Base-by-base conservation (phyloP, 257 asterid genomes). In the Agastache rugosa region DNA sequence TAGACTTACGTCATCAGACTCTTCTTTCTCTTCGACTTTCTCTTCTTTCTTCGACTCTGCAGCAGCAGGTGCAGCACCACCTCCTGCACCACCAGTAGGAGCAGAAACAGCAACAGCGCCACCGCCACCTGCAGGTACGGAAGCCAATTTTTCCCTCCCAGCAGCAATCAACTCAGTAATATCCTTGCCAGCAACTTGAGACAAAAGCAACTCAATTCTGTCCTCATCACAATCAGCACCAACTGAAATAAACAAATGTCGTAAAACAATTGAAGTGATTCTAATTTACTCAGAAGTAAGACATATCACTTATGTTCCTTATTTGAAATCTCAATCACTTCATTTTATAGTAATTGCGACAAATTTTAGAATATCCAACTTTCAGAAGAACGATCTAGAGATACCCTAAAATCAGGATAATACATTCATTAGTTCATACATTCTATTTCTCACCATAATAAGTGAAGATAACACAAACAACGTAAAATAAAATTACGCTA, bases 81-180 rank as follows among this genome's bases (percentile, higher is more conserved):
- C 84, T 6, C 53, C 78, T 23, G 63, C 79, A 51, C 77, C 85
- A 23, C 78, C 84, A 8, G 69, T 44, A 6, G 89, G 66, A 25
- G 87, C 87, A 35, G 83, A 83, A 44, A 71, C 76, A 2, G 77
- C 86, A 42, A 60, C 86, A 0, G 72, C 89, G 54, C 91, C 89
- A 54, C 91, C 88, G 8, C 88, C 91, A 12, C 91, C 91, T 0
- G 87, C 73, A 27, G 91, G 89, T 11, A 83, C 89, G 2, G 91
- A 82, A n/a, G 89, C 87, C 83, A 87, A 69, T 47, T 84, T 87
- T 41, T 87, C 89, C 78, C 91, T 75, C 23, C 91, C 91, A 8
- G 80, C 66, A 44, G 91, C 91, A 59, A 87, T 82, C 84, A 84
- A 55, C 71, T 84, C 91, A 7, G 89, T 82, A 7, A 84, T 78